Conservation (phyloP, 257 asterid species). For the Penstemon eatonii region DNA sequence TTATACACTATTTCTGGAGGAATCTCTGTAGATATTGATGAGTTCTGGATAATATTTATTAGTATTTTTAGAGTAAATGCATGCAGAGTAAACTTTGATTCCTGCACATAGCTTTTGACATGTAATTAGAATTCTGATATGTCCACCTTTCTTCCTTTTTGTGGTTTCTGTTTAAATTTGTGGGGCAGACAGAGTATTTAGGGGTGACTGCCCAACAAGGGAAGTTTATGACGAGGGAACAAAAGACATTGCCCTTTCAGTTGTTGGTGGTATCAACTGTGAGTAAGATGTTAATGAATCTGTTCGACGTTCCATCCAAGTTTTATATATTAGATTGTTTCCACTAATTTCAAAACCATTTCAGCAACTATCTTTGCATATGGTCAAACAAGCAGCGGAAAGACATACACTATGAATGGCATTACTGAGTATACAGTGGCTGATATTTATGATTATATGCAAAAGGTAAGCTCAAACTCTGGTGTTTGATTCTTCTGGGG, state of each 20-base stretch:
- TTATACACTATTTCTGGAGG: constrained; percentile 7
- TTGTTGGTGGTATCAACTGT: constrained; percentile 90
- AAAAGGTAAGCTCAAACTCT: constrained; percentile 37
- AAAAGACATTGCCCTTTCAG: constrained; percentile 89
- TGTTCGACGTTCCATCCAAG: constrained; percentile 17
- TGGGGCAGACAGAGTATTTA: constrained; percentile 72
- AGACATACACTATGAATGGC: constrained; percentile 99
- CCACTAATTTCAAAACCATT: constrained; percentile 30
- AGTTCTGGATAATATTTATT: background rate
- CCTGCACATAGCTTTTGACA: background rate
- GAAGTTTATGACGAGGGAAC: constrained; percentile 84
- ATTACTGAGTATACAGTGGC: constrained; percentile 89
- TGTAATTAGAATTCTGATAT: background rate
- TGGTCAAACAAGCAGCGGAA: constrained; percentile 99
- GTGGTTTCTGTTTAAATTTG: constrained; percentile 6
- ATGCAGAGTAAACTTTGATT: background rate
- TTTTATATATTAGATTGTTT: constrained; percentile 2
- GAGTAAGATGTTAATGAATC: constrained; percentile 42
- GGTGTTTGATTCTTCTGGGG: constrained; percentile 10
- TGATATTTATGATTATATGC: constrained; percentile 53
- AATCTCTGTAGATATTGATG: background rate
- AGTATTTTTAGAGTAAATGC: background rate
- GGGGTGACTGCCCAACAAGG: constrained; percentile 86
- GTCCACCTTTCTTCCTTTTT: background rate
- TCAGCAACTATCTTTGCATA: constrained; percentile 96